These are phyloP conservation scores for Cadophora sp. DNA, from an alignment of 2,329 filamentous ascomycete genomes.

Conservation along the genomic window DNA sequence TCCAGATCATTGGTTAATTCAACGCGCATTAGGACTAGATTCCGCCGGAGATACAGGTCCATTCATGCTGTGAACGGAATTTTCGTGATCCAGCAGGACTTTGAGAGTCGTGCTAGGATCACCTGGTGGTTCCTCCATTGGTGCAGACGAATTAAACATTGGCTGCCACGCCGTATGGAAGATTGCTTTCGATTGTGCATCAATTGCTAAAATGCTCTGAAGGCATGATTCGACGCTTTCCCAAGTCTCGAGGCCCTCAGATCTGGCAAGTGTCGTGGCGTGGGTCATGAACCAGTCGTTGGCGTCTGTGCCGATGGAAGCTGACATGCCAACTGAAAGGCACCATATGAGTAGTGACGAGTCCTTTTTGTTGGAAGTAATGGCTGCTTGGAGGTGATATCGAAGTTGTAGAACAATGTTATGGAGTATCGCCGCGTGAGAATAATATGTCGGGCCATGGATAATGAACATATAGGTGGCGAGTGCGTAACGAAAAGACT, in stretches of 20 bases:
- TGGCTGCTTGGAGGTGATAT: constrained; percentile 40
- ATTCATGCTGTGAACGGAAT: not conserved
- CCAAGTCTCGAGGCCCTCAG: constrained; percentile 32
- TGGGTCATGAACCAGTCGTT: constrained; percentile 43
- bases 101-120: not conserved
- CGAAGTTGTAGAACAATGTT: constrained; percentile 46
- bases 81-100: not conserved
- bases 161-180: constrained; percentile 43
- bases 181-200: constrained; percentile 31
- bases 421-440: constrained; percentile 52
- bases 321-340: constrained; percentile 49
- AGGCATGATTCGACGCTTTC: constrained; percentile 34
- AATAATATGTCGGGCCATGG: constrained; percentile 63
- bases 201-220: constrained; percentile 44
- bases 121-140: not conserved
- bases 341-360: constrained; percentile 50
- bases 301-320: constrained; percentile 42
- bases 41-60: constrained; percentile 12
- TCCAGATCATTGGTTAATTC: not conserved
- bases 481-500: constrained; percentile 55
- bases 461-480: constrained; percentile 59
- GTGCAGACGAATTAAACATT: constrained; percentile 26
- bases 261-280: constrained; percentile 30
- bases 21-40: constrained; percentile 24
- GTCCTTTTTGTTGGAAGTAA: constrained; percentile 19